Percentiles rank a stretch among this genome's conserved stretches.
Evolutionary conservation across 1,284 basidiomycete species (phyloP).

Genomic region (Ustilago curta): DNA sequence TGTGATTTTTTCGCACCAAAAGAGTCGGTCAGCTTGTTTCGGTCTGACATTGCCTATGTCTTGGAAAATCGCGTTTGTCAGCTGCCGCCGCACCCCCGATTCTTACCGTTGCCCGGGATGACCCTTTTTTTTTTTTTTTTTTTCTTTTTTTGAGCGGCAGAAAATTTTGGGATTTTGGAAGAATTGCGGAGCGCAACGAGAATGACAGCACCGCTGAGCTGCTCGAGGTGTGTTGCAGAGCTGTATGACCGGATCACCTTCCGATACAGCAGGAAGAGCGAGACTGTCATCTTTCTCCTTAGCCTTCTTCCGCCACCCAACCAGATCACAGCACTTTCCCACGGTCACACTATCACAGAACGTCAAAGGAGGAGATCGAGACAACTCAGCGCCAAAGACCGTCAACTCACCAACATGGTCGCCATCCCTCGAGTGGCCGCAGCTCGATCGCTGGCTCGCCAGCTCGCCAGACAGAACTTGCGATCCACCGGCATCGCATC

Average conservation of each 20-base stretch:
- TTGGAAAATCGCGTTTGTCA: conserved; percentile 3
- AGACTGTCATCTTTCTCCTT: not conserved
- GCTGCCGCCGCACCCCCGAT: not conserved
- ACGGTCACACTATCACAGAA: not conserved
- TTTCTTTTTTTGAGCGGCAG: conserved; percentile 8
- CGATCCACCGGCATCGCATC: conserved; percentile 14
- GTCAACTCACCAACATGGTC: conserved; percentile 22
- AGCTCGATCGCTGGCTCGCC: conserved; percentile 45
- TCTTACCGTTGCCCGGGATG: not conserved
- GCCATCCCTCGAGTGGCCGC: conserved; percentile 40
- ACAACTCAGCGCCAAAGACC: not conserved
- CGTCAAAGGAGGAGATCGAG: not conserved
- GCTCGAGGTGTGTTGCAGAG: not conserved
- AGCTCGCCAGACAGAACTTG: conserved; percentile 40
- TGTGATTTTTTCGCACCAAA: not conserved
- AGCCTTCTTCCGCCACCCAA: not conserved
- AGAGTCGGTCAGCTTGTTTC: not conserved
- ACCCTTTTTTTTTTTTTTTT: conserved; percentile 8
- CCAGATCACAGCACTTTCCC: not conserved
- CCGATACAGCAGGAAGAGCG: conserved; percentile 1
- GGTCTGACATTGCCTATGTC: not conserved
- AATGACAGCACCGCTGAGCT: too few species aligned
- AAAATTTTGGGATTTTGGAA: conserved; percentile 19
- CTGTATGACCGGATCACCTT: not conserved
- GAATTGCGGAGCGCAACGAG: conserved; percentile 3